These are phyloP conservation scores for Akanthomyces dipterigenus DNA, from an alignment of 2,329 filamentous ascomycete genomes.

Conservation along the genomic window DNA sequence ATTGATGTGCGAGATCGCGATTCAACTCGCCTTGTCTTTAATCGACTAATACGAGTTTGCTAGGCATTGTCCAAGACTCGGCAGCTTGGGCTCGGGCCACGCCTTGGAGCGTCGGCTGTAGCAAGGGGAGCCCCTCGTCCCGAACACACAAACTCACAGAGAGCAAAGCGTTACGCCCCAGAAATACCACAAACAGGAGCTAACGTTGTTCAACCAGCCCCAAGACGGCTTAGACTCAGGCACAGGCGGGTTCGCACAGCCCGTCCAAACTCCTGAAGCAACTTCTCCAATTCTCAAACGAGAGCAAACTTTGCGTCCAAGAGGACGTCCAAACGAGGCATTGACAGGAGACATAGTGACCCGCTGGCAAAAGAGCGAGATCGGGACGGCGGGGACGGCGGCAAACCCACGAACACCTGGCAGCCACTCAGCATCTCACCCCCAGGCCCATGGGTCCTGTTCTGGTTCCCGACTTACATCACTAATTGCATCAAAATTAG, in stretches of 20 bases:
- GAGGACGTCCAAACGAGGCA: background rate
- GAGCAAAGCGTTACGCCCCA: background rate
- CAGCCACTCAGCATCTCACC: background rate
- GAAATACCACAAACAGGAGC: background rate
- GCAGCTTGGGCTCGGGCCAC: background rate
- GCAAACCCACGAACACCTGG: background rate
- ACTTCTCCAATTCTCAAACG: background rate
- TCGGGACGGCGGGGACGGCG: background rate
- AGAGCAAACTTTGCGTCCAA: background rate
- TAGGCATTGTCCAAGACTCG: background rate
- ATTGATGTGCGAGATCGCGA: background rate
- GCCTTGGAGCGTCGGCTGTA: background rate
- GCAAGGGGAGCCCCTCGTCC: background rate
- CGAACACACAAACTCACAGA: background rate
- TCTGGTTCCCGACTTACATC: background rate
- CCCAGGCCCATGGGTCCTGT: background rate
- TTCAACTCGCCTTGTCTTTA: background rate
- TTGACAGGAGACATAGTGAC: background rate
- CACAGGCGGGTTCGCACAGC: background rate
- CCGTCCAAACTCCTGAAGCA: background rate
- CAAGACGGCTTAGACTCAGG: constrained; percentile 3
- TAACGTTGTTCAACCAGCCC: too few species aligned
- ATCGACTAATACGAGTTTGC: background rate
- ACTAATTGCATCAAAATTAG: background rate
- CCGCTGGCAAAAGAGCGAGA: background rate